Conservation (phyloP, 2,329 filamentous ascomycete genomes). For the Colletotrichum phormii region DNA sequence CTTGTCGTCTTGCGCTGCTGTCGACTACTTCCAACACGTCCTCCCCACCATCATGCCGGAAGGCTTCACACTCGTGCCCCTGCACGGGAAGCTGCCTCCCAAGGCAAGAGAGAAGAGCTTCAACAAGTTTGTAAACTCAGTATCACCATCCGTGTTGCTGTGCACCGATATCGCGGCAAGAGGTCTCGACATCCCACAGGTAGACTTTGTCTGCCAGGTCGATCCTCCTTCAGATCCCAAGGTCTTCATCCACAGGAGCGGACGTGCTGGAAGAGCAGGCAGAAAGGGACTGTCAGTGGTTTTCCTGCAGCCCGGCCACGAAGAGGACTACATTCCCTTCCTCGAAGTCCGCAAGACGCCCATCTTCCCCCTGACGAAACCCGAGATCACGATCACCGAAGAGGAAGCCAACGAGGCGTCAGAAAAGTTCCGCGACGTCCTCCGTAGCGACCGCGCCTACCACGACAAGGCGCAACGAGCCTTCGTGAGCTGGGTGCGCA, state of each 20-base stretch:
- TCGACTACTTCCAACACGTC: constrained; percentile 92
- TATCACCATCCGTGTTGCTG: constrained; percentile 82
- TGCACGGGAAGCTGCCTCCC: constrained; percentile 92
- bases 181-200: constrained; percentile 90
- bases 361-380: constrained; percentile 71
- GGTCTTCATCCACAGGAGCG: constrained; percentile 93
- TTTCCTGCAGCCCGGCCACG: constrained; percentile 84
- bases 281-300: constrained; percentile 87
- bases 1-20: constrained; percentile 91
- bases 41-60: constrained; percentile 78
- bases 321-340: constrained; percentile 92
- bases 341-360: constrained; percentile 89
- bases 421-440: constrained; percentile 69
- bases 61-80: constrained; percentile 77
- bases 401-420: constrained; percentile 70
- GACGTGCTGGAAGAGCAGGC: constrained; percentile 89
- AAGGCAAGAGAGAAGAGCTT: constrained; percentile 93
- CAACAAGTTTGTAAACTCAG: constrained; percentile 78
- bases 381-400: constrained; percentile 67
- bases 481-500: constrained; percentile 93
- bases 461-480: constrained; percentile 91
- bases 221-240: constrained; percentile 89
- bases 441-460: constrained; percentile 65
- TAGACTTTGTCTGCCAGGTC: constrained; percentile 90
- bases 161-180: constrained; percentile 94